These are phyloP conservation scores for Termitomyces sp. DNA, from an alignment of 768 basidiomycete species.

Conservation along the genomic window DNA sequence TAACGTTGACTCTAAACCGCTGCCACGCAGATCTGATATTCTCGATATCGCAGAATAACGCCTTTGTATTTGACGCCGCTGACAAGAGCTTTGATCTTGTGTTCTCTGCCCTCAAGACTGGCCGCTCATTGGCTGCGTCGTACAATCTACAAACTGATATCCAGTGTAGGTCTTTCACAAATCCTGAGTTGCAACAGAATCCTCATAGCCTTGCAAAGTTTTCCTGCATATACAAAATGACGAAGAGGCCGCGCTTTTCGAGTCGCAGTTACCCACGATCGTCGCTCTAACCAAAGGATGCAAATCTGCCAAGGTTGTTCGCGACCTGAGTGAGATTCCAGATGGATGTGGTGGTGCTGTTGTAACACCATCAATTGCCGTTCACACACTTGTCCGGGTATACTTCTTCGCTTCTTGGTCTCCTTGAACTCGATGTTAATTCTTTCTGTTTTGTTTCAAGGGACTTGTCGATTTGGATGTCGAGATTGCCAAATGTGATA, in stretches of 20 bases:
- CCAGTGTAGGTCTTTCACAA: constrained; percentile 48
- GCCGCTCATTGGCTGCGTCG: constrained; percentile 81
- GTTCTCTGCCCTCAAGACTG: constrained; percentile 70
- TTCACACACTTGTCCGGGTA: constrained; percentile 85
- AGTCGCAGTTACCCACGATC: constrained; percentile 71
- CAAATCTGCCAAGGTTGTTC: constrained; percentile 67
- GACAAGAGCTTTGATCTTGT: constrained; percentile 85
- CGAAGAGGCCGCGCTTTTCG: constrained; percentile 60
- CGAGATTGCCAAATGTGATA: constrained; percentile 86
- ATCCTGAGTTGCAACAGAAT: not conserved
- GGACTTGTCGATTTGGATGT: constrained; percentile 86
- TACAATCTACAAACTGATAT: constrained; percentile 87
- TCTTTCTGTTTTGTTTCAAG: constrained; percentile 30
- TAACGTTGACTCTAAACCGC: constrained; percentile 6
- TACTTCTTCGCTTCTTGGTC: constrained; percentile 12
- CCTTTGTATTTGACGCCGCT: constrained; percentile 63
- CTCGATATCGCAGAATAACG: constrained; percentile 42
- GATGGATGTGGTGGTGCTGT: constrained; percentile 84
- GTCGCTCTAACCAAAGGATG: constrained; percentile 84
- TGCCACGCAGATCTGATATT: not conserved
- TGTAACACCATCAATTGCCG: constrained; percentile 67
- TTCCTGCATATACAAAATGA: constrained; percentile 69
- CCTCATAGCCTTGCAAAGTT: constrained; percentile 39
- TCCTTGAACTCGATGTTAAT: not conserved
- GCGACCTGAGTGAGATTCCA: constrained; percentile 64